Percentiles rank a stretch among this genome's conserved stretches.
Conservation (phyloP, 2,329 filamentous ascomycete genomes). For the Madurella fahalii region DNA sequence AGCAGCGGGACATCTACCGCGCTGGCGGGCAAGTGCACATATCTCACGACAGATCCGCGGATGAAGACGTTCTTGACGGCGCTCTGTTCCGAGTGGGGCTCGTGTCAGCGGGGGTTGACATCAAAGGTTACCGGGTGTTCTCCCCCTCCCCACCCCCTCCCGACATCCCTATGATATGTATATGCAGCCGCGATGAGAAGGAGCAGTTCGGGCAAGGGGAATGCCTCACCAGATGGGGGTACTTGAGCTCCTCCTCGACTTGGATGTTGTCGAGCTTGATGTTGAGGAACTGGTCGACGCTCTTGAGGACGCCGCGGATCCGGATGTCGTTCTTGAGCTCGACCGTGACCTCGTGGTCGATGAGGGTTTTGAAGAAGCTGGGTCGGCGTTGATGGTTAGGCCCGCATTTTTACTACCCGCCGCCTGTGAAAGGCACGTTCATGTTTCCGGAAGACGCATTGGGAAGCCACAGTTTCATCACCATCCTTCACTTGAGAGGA, state of each 20-base stretch:
- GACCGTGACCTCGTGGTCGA: conserved; percentile 94
- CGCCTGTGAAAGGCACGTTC: too few species aligned
- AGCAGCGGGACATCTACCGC: conserved; percentile 82
- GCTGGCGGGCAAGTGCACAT: conserved; percentile 78
- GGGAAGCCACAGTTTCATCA: too few species aligned
- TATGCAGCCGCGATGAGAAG: neutral
- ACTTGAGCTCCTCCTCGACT: conserved; percentile 89
- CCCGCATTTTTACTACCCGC: neutral
- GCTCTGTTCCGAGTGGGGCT: conserved; percentile 40
- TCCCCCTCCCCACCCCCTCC: too few species aligned
- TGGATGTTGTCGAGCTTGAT: conserved; percentile 97
- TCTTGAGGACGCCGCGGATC: conserved; percentile 92
- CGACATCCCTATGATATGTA: too few species aligned
- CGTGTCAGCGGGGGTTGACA: neutral
- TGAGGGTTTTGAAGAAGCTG: conserved; percentile 98
- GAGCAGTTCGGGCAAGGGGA: neutral
- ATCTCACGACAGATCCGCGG: conserved; percentile 85
- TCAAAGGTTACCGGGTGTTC: neutral
- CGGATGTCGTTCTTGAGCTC: conserved; percentile 99
- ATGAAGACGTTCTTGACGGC: conserved; percentile 96
- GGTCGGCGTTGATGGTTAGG: neutral
- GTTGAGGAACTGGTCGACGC: conserved; percentile 97
- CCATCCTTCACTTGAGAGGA: too few species aligned
- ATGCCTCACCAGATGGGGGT: conserved; percentile 74
- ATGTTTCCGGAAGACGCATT: too few species aligned